phyloP scores from a whole-genome alignment of 805 yeast species.

The Scheffersomyces ergatensis region DNA sequence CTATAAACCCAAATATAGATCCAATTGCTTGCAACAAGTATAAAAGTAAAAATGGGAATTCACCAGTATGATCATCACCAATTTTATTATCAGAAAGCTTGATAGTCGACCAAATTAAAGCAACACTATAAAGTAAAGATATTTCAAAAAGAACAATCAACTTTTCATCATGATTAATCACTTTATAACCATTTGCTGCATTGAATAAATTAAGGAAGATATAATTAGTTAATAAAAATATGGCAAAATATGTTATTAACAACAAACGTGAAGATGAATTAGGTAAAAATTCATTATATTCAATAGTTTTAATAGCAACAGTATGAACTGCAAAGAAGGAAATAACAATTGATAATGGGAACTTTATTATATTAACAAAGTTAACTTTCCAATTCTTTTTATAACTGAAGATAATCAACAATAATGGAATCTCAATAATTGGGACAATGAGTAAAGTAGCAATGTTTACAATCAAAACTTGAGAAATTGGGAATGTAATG shows the following conservation, averaged over 20 bases:
- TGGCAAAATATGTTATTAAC: conserved; percentile 37
- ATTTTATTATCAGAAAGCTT: conserved; percentile 46
- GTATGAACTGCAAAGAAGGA: conserved; percentile 35
- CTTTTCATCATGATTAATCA: conserved; percentile 43
- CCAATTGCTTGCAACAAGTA: conserved; percentile 48
- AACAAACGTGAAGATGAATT: conserved; percentile 41
- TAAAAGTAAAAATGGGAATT: conserved; percentile 45
- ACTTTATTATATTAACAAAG: conserved; percentile 45
- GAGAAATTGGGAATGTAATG: conserved; percentile 54
- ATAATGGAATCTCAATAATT: conserved; percentile 43
- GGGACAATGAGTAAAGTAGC: conserved; percentile 52
- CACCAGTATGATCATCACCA: conserved; percentile 51
- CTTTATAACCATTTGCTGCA: conserved; percentile 29
- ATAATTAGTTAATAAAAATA: conserved; percentile 55
- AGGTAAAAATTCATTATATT: conserved; percentile 31
- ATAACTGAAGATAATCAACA: conserved; percentile 44
- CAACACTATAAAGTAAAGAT: conserved; percentile 56
- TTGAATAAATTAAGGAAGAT: conserved; percentile 47
- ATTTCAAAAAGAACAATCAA: conserved; percentile 45
- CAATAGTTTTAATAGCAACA: conserved; percentile 15
- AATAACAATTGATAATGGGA: conserved; percentile 54
- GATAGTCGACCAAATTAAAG: conserved; percentile 41
- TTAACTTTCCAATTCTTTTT: conserved; percentile 47
- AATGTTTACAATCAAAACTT: conserved; percentile 51
- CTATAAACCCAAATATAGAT: conserved; percentile 50